Conservation (phyloP, 1,284 basidiomycete species). For the Tetrapyrgos nigripes region DNA sequence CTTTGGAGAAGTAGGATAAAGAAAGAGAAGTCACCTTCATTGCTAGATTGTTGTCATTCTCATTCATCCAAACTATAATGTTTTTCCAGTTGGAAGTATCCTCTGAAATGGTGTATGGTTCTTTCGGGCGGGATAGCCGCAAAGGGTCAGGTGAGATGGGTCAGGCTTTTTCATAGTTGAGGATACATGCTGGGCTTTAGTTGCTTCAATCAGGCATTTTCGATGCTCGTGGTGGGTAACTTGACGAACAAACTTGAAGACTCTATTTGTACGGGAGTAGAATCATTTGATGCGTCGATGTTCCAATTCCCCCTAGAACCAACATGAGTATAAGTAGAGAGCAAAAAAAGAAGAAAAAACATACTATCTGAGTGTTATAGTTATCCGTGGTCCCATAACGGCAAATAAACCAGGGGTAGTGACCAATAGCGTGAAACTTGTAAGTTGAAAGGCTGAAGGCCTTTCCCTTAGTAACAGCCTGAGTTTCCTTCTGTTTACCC, state of each 20-base stretch:
- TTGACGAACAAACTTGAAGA: not conserved
- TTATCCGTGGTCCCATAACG: slow-evolving; percentile 16
- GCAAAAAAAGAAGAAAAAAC: not conserved
- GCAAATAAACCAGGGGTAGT: slow-evolving; percentile 12
- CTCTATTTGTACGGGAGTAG: slow-evolving; percentile 1
- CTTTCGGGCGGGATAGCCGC: too few relatives aligned
- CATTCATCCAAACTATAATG: not conserved
- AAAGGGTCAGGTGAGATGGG: too few relatives aligned
- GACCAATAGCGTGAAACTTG: slow-evolving; percentile 20
- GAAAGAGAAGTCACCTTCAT: too few relatives aligned
- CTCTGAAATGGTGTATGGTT: not conserved
- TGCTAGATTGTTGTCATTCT: not conserved
- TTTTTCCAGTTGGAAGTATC: not conserved
- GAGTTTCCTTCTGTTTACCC: not conserved
- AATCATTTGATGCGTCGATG: not conserved
- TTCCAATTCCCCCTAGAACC: slow-evolving; percentile 3
- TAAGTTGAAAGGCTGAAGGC: slow-evolving; percentile 5
- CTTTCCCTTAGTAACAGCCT: not conserved
- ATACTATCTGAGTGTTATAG: slow-evolving; percentile 10
- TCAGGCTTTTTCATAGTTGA: too few relatives aligned
- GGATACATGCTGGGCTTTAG: too few relatives aligned
- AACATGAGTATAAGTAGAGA: not conserved
- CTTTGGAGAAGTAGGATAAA: too few relatives aligned
- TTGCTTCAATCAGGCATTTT: too few relatives aligned
- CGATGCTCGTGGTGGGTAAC: not conserved